Percentiles rank a stretch among this genome's conserved stretches.
Conservation (phyloP, 208 protist species). For the Trypanosoma melophagium region DNA sequence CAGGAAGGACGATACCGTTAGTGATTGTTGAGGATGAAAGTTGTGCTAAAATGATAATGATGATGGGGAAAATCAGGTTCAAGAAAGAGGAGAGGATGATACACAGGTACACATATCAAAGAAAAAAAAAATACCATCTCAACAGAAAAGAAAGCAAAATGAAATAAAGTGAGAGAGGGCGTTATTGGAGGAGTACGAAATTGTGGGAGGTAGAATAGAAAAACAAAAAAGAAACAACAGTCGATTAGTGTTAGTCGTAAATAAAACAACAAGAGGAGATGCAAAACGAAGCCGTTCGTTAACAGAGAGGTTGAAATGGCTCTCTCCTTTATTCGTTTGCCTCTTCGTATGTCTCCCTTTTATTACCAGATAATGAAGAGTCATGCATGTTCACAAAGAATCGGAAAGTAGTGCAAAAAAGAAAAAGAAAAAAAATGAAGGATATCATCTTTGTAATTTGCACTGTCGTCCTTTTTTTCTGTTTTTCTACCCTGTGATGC, state of each 20-base stretch:
- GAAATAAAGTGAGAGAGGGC: neutral
- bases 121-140: neutral
- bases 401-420: neutral
- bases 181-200: no score
- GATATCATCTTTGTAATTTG: neutral
- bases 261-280: neutral
- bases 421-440: neutral
- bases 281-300: neutral
- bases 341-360: no score
- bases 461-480: neutral
- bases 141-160: slow-evolving; percentile 7
- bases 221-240: slow-evolving; percentile 2
- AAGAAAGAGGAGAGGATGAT: neutral
- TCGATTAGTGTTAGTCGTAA: neutral
- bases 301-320: no score
- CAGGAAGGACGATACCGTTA: no score
- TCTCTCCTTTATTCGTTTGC: no score
- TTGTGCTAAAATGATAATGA: no score
- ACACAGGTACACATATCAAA: no score
- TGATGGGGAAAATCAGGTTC: no score
- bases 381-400: no score
- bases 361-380: no score
- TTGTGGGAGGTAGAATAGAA: neutral
- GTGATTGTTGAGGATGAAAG: no score
- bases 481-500: neutral